These are phyloP conservation scores for Geotrichum siamense DNA, from an alignment of 1,139 yeast genomes.

Conservation along the genomic window DNA sequence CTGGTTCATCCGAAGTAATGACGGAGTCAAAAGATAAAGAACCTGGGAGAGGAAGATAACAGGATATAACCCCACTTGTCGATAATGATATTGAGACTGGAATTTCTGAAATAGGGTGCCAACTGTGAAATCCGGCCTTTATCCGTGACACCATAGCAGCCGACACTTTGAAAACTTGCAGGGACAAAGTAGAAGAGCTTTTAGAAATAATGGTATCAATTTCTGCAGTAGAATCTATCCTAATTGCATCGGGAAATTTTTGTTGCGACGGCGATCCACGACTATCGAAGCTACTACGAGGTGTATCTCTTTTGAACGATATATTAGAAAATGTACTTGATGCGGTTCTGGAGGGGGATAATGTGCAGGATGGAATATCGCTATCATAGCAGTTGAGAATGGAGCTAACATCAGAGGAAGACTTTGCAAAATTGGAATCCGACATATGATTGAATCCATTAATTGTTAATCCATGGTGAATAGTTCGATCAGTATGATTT, in stretches of 20 bases:
- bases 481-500: neutral
- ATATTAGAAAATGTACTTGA: neutral
- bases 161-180: neutral
- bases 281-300: neutral
- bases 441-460: neutral
- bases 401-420: neutral
- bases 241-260: neutral
- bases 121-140: neutral
- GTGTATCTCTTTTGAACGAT: neutral
- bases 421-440: neutral
- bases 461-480: neutral
- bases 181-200: neutral
- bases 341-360: neutral
- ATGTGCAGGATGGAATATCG: neutral
- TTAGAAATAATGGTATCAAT: neutral
- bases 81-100: constrained; percentile 6
- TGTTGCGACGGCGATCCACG: neutral
- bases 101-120: constrained; percentile 8
- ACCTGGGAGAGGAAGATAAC: constrained; percentile 2
- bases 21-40: constrained; percentile 7
- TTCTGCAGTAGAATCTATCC: neutral
- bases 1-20: neutral
- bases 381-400: neutral
- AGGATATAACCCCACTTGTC: constrained; percentile 6
- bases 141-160: constrained; percentile 9